Evolutionary conservation across 768 basidiomycete genomes (phyloP).

Genomic region (Kwoniella dejecticola): DNA sequence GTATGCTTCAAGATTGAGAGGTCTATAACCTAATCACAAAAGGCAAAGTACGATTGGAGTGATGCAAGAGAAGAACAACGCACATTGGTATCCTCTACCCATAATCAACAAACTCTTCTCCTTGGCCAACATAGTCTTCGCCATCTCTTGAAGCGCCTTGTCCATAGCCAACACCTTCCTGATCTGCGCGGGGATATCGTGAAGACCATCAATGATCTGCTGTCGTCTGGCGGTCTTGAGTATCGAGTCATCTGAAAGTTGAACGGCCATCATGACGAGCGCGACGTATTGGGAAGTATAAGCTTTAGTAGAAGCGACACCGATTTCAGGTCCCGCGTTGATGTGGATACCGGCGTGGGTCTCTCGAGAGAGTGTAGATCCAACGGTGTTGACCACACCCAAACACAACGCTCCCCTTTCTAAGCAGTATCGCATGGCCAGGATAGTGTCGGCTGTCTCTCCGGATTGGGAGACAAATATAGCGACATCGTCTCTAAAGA

Average conservation of each 20-base stretch:
- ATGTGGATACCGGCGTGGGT: conserved; percentile 99
- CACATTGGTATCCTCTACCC: conserved; percentile 91
- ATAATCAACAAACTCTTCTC: conserved; percentile 90
- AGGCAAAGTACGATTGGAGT: too few relatives aligned
- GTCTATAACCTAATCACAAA: too few relatives aligned
- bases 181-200: conserved; percentile 86
- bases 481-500: conserved; percentile 97
- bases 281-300: conserved; percentile 99
- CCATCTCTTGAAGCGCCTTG: conserved; percentile 73
- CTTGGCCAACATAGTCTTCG: conserved; percentile 65
- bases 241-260: conserved; percentile 95
- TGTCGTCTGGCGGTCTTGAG: conserved; percentile 86
- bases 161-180: conserved; percentile 82
- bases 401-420: conserved; percentile 95
- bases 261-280: conserved; percentile 96
- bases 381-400: conserved; percentile 98
- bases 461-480: conserved; percentile 96
- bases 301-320: conserved; percentile 99
- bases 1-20: background rate
- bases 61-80: background rate
- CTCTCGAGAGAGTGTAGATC: conserved; percentile 95
- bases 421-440: conserved; percentile 92
- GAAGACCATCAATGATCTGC: conserved; percentile 89
- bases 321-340: conserved; percentile 89
- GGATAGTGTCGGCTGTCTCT: conserved; percentile 97